Base-by-base conservation (phyloP, 2,329 filamentous ascomycete species). In the Monilinia vaccinii-corymbosi region DNA sequence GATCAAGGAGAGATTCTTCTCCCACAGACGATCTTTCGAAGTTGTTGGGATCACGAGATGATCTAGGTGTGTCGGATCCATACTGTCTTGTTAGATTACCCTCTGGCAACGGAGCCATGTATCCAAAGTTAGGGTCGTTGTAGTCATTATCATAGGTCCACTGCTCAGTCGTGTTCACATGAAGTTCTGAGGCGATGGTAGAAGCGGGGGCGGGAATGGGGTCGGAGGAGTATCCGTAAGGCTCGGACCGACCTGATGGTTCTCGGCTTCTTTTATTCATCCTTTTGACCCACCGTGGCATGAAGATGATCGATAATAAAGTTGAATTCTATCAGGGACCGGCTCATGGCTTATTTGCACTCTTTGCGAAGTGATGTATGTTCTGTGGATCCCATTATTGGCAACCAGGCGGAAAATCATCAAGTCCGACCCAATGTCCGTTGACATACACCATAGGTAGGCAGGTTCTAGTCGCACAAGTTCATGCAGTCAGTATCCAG, bases 401-500 rank as follows among this genome's bases (percentile, higher is more conserved):
- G n/a, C n/a, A n/a, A 53, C 32, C 25, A 31, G n/a, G 38, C 50
- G 51, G 51, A 44, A 2, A 46, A 28, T 42, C 42, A 21, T 13
- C 48, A 55, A 59, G 21, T 59, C 48, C 48, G 48, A 38, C 38
- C 32, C 57, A 59, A 46, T 59, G 25, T 55, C 57, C 38, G 42
- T 31, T 28, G 8, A 38, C 31, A 36, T 46, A 52, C 50, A 42
- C 50, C 36, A 52, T n/a, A 42, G 18, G 38, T 42, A 42, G 18
- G 18, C 18, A n/a, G 40, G 9, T 7, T 14, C 16, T 18, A 9
- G 38, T 40, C 38, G 25, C 50, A 53, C 36, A 11, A 11, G 8
- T 23, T 14, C 13, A 44, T 36, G 11, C 34, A 36, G 34, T 44
- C 34, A 36, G 34, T 44, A 23, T 18, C 21, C 51, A 44, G 51